Evolutionary conservation across 1,139 yeast genomes (phyloP).

Genomic region (Diutina siamensis): DNA sequence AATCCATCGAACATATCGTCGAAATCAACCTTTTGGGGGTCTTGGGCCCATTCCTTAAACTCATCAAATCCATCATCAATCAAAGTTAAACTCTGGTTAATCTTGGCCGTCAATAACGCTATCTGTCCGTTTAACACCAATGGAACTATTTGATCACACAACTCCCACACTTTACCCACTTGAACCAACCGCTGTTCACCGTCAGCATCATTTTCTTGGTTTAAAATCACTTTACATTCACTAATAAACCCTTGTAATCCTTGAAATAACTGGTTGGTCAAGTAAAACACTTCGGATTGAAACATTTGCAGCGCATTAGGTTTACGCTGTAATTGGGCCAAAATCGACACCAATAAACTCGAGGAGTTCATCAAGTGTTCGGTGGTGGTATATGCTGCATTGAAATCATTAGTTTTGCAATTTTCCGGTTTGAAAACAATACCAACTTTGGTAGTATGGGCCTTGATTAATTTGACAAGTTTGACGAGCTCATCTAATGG

Average conservation of each 20-base stretch:
- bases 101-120: slow-evolving; percentile 34
- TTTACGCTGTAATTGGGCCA: slow-evolving; percentile 26
- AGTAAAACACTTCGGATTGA: slow-evolving; percentile 24
- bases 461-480: slow-evolving; percentile 48
- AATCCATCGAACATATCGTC: slow-evolving; percentile 34
- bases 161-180: slow-evolving; percentile 57
- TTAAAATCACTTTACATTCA: slow-evolving; percentile 7
- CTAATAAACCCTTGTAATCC: slow-evolving; percentile 18
- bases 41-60: slow-evolving; percentile 52
- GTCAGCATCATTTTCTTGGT: not conserved
- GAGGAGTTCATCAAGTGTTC: not conserved
- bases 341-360: slow-evolving; percentile 24
- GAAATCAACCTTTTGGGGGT: slow-evolving; percentile 36
- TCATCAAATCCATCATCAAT: slow-evolving; percentile 57
- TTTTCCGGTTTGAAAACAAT: slow-evolving; percentile 58
- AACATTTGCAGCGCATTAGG: slow-evolving; percentile 18
- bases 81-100: slow-evolving; percentile 34
- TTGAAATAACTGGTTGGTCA: slow-evolving; percentile 16
- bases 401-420: slow-evolving; percentile 19
- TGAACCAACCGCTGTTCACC: slow-evolving; percentile 34
- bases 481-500: slow-evolving; percentile 51
- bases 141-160: slow-evolving; percentile 34
- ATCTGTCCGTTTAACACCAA: slow-evolving; percentile 37
- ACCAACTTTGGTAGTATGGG: slow-evolving; percentile 73
- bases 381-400: not conserved